These are phyloP conservation scores for Cenchrus purpureus DNA, from an alignment of 176 grass and related monocot genomes.

Conservation along the genomic window DNA sequence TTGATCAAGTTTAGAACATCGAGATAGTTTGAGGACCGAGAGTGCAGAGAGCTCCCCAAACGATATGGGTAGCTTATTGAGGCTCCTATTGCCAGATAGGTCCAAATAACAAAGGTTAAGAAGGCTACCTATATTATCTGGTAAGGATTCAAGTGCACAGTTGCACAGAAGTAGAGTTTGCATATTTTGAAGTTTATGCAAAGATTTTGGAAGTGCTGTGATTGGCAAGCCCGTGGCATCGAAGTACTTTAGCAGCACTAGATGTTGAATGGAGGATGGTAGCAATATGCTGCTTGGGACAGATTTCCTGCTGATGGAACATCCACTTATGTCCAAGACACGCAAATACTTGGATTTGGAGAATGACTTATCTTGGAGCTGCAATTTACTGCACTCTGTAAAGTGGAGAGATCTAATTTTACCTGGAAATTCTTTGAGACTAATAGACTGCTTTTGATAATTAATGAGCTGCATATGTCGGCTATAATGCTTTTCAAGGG, in stretches of 20 bases:
- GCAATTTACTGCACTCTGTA: neutral
- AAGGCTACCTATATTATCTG: conserved; percentile 34
- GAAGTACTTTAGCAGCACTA: conserved; percentile 42
- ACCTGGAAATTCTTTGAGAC: neutral
- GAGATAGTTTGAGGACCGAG: neutral
- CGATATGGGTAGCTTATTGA: neutral
- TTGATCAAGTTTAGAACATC: neutral
- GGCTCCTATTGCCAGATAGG: conserved; percentile 4
- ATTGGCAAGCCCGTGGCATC: conserved; percentile 43
- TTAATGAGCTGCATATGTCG: conserved; percentile 42
- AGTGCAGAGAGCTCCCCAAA: neutral
- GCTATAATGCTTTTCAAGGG: neutral
- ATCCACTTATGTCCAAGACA: conserved; percentile 49
- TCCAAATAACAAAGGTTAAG: conserved; percentile 42
- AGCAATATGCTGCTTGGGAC: neutral
- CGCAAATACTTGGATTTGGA: conserved; percentile 38
- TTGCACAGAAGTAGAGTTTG: conserved; percentile 43
- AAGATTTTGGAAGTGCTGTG: conserved; percentile 35
- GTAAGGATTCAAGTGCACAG: conserved; percentile 42
- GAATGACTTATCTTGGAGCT: neutral
- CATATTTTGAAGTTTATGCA: conserved; percentile 35
- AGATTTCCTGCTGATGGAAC: neutral
- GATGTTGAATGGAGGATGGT: conserved; percentile 28
- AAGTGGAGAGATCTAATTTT: conserved; percentile 46
- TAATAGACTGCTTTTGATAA: neutral